Evolutionary conservation across 306 rosid genomes (phyloP).

Genomic region (Gastrolobium bilobum): DNA sequence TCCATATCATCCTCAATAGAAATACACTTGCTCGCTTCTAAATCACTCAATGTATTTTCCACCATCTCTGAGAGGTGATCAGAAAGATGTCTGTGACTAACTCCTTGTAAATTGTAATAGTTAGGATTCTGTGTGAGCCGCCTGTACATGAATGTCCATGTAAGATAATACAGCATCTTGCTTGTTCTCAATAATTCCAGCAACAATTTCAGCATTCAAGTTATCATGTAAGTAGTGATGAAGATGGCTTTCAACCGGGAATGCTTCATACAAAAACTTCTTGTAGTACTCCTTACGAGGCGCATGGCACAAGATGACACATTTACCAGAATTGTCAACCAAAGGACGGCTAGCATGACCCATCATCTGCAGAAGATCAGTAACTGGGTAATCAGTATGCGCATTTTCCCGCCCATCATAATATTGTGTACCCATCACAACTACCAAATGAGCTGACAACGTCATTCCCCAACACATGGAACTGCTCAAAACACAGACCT

Average conservation of each 20-base stretch:
- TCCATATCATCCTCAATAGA: slow-evolving; percentile 83
- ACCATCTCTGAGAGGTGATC: slow-evolving; percentile 95
- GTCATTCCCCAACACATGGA: slow-evolving; percentile 95
- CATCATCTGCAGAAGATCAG: slow-evolving; percentile 97
- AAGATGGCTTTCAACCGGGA: slow-evolving; percentile 96
- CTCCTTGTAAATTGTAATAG: slow-evolving; percentile 96
- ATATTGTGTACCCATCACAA: slow-evolving; percentile 97
- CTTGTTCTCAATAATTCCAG: slow-evolving; percentile 85
- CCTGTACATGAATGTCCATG: slow-evolving; percentile 97
- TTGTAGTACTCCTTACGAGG: slow-evolving; percentile 94
- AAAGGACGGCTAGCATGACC: slow-evolving; percentile 97
- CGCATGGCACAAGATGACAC: slow-evolving; percentile 95
- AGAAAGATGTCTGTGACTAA: slow-evolving; percentile 91
- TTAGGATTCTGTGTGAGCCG: slow-evolving; percentile 95
- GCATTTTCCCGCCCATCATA: slow-evolving; percentile 93
- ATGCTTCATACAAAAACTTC: slow-evolving; percentile 93
- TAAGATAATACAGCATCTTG: slow-evolving; percentile 96
- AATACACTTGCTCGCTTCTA: slow-evolving; percentile 89
- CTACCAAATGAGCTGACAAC: slow-evolving; percentile 91
- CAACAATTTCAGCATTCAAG: slow-evolving; percentile 87
- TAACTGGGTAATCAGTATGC: slow-evolving; percentile 90
- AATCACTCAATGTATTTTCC: slow-evolving; percentile 81
- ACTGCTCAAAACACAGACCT: slow-evolving; percentile 91
- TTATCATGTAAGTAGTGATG: slow-evolving; percentile 89
- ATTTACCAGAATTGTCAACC: slow-evolving; percentile 88